Base-by-base conservation (phyloP, 805 yeast species). In the Cyberlindnera veronae region DNA sequence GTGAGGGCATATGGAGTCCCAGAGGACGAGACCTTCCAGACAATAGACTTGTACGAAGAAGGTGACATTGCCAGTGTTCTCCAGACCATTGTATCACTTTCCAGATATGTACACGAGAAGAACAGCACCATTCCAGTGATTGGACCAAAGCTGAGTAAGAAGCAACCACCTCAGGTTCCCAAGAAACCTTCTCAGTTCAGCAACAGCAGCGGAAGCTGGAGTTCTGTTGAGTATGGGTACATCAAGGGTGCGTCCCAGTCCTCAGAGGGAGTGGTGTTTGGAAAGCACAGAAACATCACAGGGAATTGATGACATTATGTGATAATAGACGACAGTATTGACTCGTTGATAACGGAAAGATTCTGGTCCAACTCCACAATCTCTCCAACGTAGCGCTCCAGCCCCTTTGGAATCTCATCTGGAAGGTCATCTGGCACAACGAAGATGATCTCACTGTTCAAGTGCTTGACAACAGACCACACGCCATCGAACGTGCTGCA, bases 11-110 rank as follows among this genome's bases (percentile, higher is more conserved):
- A 79, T 38, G 91, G 91, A 3, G 79, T 87, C 3, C 86, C 89
- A 6, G 83, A 84, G 49, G 89, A 84, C 55, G 95, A 87, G 57
- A 62, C 84, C 35, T 87, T 87, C 58, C 89, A 83, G 50, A 87
- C 95, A 0, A 65, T 72, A 6, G 95, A 87, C 58, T 66, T 87
- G 42, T 87, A 67, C 49, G 95, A 87, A 56, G 61, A 64, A 21
- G 72, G 76, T 49, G 95, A 87, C 57, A 88, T 91, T 1, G 83
- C 86, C 35, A 86, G 83, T 49, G 87, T 87, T 1, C 62, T 81
- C n/a, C 79, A 84, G 51, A 74, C 90, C 1, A 64, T 87, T 30
- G 80, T 83, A 53, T 77, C 95, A 3, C 67, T 87, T 32, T 83
- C 93, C 1, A 67, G 95, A 42, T 68, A 77, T 40, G 83, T 86